Conservation (phyloP, 2,329 filamentous ascomycete genomes). For the Scedosporium apiospermum region DNA sequence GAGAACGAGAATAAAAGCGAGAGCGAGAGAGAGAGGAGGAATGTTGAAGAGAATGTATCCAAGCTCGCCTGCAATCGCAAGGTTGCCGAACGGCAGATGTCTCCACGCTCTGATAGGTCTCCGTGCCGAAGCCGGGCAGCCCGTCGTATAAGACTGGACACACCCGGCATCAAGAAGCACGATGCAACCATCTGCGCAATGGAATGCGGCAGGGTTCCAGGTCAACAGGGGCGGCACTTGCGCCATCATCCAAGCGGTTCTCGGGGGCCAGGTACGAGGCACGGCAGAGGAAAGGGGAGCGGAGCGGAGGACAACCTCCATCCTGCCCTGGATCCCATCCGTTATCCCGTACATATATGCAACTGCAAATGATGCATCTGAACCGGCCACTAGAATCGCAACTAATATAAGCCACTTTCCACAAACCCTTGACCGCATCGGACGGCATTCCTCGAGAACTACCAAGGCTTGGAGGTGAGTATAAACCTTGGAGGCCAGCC, state of each 20-base stretch:
- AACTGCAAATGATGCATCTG: not conserved
- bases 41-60: no score
- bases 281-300: not conserved
- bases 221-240: not conserved
- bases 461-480: not conserved
- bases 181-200: not conserved
- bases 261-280: not conserved
- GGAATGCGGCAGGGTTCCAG: not conserved
- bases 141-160: not conserved
- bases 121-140: not conserved
- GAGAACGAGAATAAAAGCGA: no score
- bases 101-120: not conserved
- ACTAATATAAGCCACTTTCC: slow-evolving; percentile 1
- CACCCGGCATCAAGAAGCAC: not conserved
- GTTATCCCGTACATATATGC: not conserved
- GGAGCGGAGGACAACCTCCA: not conserved
- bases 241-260: not conserved
- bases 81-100: not conserved
- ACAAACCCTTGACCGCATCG: not conserved
- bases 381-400: not conserved
- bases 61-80: not conserved
- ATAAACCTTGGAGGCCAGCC: not conserved
- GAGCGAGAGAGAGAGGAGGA: no score
- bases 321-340: not conserved
- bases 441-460: not conserved